Base-by-base conservation (phyloP, 2,329 filamentous ascomycete genomes). In the Clarireedia homoeocarpa region DNA sequence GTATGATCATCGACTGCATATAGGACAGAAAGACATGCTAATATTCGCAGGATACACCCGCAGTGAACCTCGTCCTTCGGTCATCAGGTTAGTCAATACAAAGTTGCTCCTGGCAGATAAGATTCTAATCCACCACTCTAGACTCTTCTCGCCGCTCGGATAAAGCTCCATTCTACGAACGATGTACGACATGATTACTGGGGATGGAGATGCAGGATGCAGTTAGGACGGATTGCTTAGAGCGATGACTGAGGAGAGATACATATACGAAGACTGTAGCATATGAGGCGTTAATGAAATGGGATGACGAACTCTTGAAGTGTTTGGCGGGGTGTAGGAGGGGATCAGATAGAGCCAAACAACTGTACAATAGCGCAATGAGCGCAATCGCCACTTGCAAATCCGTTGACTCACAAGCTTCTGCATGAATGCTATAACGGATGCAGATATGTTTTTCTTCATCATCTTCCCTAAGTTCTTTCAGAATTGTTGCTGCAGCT, bases 1-100 rank as follows among this genome's bases (percentile, higher is more conserved):
- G 89, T 94, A 85, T 68, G 75, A 58, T 61, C 36, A 6, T 20
- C 54, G 52, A 51, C 56, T n/a, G 36, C 20, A 38, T 23, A 6
- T 24, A 27, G 48, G 47, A 42, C 38, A 44, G 52, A 15, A 55
- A 30, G 44, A 24, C 24, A 40, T 55, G 59, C 63, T 67, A 56
- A 66, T 48, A 51, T 54, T 44, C 52, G 60, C 68, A 94, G 89
- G 92, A 66, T 97, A 96, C 78, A 95, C 92, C 55, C 87, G 89
- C 72, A 97, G 91, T 78, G 88, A 92, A 72, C 94, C 94, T 42
- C 84, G 88, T 71, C 94, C 94, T 55, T 86, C 89, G 47, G 71
- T 89, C 65, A 86, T 89, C 75, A 83, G 83, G 85, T 88, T 74
- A 58, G 59, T 75, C 53, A 2, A 7, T 26, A 15, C 26, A 42